A percentile compares a stretch with the other conserved stretches of the same genome.
Evolutionary conservation across 768 basidiomycete species (phyloP).

Genomic region (Dacryopinax spathularia): DNA sequence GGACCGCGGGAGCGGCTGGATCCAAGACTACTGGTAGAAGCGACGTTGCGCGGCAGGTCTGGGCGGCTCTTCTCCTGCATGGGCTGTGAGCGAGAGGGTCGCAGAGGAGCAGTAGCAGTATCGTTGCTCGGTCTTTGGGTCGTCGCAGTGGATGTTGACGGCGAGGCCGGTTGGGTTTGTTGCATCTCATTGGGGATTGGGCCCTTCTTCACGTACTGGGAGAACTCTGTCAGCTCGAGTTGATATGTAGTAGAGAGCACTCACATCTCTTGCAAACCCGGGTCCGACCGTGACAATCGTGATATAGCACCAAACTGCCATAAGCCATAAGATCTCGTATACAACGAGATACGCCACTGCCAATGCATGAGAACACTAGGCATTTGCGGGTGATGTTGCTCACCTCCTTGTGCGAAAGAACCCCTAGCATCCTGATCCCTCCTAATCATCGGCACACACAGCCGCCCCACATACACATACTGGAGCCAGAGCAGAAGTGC

Average conservation of each 20-base stretch:
- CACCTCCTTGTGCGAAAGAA: conserved; percentile 46
- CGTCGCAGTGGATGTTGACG: conserved; percentile 1
- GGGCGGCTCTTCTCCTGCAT: not conserved
- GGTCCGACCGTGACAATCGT: conserved; percentile 34
- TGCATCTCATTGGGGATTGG: conserved; percentile 9
- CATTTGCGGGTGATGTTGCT: conserved; percentile 27
- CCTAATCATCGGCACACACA: conserved; percentile 59
- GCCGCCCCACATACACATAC: conserved; percentile 65
- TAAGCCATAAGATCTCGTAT: conserved; percentile 47
- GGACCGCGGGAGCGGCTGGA: not conserved
- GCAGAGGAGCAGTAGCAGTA: not conserved
- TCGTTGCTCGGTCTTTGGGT: not conserved
- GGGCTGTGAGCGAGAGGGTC: not conserved
- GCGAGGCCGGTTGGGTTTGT: not conserved
- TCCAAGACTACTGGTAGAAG: not conserved
- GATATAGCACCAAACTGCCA: conserved; percentile 67
- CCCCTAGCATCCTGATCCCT: conserved; percentile 32
- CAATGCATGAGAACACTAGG: not conserved
- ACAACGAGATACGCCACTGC: conserved; percentile 54
- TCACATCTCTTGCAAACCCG: conserved; percentile 15
- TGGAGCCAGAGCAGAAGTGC: conserved; percentile 49
- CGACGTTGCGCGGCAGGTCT: not conserved
- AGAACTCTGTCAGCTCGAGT: not conserved
- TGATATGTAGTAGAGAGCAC: not conserved
- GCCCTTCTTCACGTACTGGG: conserved; percentile 8